phyloP scores from a whole-genome alignment of 352 stramenopile species.

The Aphanomyces astaci region DNA sequence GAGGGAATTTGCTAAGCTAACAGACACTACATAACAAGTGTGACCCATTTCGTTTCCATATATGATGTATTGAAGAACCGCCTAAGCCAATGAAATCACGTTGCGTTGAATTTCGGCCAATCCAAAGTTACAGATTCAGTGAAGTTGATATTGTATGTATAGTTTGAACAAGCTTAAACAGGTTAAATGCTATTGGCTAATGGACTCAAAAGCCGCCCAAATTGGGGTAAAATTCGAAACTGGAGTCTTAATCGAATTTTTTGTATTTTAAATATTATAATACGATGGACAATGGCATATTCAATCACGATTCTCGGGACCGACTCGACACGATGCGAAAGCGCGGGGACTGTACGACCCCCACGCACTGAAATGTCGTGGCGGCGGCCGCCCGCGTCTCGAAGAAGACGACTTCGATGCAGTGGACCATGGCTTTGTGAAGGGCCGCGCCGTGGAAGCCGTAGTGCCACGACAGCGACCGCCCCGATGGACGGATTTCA shows the following conservation, averaged over 20 bases:
- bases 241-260: no score
- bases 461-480: constrained; percentile 20
- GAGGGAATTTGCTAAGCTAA: no score
- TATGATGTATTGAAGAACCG: no score
- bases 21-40: no score
- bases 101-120: no score
- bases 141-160: background rate
- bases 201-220: no score
- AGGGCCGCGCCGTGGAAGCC: constrained; percentile 13
- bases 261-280: background rate
- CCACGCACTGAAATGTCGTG: constrained; percentile 3
- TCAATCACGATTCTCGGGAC: background rate
- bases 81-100: no score
- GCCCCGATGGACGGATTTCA: constrained; percentile 17
- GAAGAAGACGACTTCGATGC: constrained; percentile 19
- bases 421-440: constrained; percentile 17
- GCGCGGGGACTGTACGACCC: constrained; percentile 1
- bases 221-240: no score
- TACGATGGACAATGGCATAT: background rate
- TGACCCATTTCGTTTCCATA: no score
- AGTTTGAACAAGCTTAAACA: no score
- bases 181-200: no score
- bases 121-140: constrained; percentile 2
- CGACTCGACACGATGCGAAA: constrained; percentile 20
- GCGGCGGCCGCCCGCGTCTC: background rate